phyloP scores from a whole-genome alignment of 805 yeast species.

The Candida gorgasii region DNA sequence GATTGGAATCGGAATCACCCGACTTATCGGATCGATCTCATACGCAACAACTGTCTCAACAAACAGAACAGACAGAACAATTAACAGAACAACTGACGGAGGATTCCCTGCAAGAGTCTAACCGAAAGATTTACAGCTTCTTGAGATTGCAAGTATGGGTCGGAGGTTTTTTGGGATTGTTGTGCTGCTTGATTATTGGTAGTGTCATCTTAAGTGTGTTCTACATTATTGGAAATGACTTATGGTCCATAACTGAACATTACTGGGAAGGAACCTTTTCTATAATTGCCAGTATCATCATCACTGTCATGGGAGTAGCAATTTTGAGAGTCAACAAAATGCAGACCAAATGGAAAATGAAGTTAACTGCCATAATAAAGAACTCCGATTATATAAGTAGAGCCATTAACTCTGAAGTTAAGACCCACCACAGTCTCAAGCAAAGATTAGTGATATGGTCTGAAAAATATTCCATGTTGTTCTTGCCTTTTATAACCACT shows the following conservation, averaged over 20 bases:
- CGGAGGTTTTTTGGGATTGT: conserved; percentile 44
- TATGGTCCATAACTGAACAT: conserved; percentile 48
- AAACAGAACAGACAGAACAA: background rate
- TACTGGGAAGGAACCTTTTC: conserved; percentile 51
- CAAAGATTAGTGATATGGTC: conserved; percentile 13
- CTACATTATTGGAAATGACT: conserved; percentile 42
- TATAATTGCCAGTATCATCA: conserved; percentile 44
- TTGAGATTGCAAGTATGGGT: conserved; percentile 44
- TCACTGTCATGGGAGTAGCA: conserved; percentile 48
- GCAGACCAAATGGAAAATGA: conserved; percentile 46
- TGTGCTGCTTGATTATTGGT: conserved; percentile 42
- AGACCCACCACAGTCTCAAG: background rate
- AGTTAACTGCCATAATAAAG: conserved; percentile 31
- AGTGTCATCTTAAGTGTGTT: conserved; percentile 38
- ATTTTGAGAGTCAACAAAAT: conserved; percentile 44
- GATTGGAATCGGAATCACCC: background rate
- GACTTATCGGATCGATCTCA: background rate
- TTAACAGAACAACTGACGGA: background rate
- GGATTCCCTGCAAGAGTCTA: too few species aligned
- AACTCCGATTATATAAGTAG: conserved; percentile 23
- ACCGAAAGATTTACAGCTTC: conserved; percentile 16
- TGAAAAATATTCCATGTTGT: conserved; percentile 31
- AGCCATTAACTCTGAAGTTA: conserved; percentile 13
- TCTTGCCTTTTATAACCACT: conserved; percentile 83
- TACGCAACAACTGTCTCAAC: background rate